Percentiles rank a stretch among this genome's conserved stretches.
These are phyloP conservation scores for Hypoxylon sp. DNA, from an alignment of 2,329 filamentous ascomycete species.

Conservation along the genomic window DNA sequence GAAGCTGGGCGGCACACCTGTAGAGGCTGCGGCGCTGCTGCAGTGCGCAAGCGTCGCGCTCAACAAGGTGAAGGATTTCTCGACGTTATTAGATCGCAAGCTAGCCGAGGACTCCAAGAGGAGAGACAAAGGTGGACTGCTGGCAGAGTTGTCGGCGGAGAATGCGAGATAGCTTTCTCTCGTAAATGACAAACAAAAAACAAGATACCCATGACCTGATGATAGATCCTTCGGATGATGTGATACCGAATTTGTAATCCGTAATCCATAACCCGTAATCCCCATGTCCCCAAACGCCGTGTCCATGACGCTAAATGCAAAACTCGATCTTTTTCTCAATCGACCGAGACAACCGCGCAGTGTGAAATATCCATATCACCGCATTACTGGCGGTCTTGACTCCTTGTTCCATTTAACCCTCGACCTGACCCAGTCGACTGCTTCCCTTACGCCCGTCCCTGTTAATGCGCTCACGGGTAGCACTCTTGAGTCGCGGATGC, in stretches of 20 bases:
- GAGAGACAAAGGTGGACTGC: conserved; percentile 81
- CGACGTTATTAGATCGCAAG: conserved; percentile 76
- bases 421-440: conserved; percentile 95
- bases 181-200: conserved; percentile 42
- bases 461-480: conserved; percentile 92
- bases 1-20: conserved; percentile 85
- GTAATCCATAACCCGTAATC: too few species aligned
- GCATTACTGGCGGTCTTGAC: conserved; percentile 89
- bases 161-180: conserved; percentile 75
- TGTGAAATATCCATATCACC: conserved; percentile 59
- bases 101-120: conserved; percentile 82
- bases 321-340: conserved; percentile 12
- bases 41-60: conserved; percentile 80
- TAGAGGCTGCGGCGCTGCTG: conserved; percentile 83
- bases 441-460: conserved; percentile 87
- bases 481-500: conserved; percentile 89
- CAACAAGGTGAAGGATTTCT: conserved; percentile 83
- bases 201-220: conserved; percentile 54
- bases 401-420: conserved; percentile 98
- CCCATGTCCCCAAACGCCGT: conserved; percentile 43
- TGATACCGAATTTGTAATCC: conserved; percentile 32
- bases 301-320: conserved; percentile 47
- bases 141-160: conserved; percentile 82
- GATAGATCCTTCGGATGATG: conserved; percentile 35
- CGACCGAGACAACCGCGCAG: conserved; percentile 29